Base-by-base conservation (phyloP, 441 rosid genomes). In the Flueggea neowawraea region DNA sequence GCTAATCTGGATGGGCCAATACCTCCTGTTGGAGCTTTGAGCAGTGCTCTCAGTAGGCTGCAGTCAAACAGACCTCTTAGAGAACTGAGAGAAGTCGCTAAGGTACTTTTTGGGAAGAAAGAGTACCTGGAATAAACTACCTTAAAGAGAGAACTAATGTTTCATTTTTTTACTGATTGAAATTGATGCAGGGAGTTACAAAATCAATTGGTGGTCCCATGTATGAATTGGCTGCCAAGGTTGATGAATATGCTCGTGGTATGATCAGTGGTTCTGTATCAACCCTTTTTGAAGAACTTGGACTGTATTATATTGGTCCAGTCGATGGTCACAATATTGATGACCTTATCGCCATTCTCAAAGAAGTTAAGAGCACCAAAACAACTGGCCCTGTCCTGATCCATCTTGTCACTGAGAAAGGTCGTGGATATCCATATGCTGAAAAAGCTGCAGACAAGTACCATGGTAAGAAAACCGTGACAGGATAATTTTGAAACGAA, bases 381-480 rank as follows among this genome's bases (percentile, higher is more conserved):
- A 86, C 97, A 55, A 85, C 88, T 0, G 97, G 98, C 66, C 97
- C 98, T 0, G 98, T 88, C 16, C 80, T 93, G 66, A 88, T 93
- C 72, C 98, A 90, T 84, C 96, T 88, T 15, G 85, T 93, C 66
- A 93, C 97, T 0, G 98, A 93, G 89, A 93, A 93, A 82, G 98
- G 98, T 64, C 89, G 97, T 6, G 98, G 98, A 14, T 93, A 93
- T 79, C 97, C 97, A n/a, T 93, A 88, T 51, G 98, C 98, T 13
- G 98, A 93, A 80, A 86, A 68, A 76, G 98, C 98, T 62, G 91
- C 84, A 43, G 98, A 93, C 70, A 93, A 90, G 67, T 93, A 92
- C 78, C 98, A 92, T 47, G 98, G 98, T 91, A 81, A 54, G 4
- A 44, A 0, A 15, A 65, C 17, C 5, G 56, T 11, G 43, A 16